Conservation (phyloP, 139 green algal species). For the Tetraselmis chui region DNA sequence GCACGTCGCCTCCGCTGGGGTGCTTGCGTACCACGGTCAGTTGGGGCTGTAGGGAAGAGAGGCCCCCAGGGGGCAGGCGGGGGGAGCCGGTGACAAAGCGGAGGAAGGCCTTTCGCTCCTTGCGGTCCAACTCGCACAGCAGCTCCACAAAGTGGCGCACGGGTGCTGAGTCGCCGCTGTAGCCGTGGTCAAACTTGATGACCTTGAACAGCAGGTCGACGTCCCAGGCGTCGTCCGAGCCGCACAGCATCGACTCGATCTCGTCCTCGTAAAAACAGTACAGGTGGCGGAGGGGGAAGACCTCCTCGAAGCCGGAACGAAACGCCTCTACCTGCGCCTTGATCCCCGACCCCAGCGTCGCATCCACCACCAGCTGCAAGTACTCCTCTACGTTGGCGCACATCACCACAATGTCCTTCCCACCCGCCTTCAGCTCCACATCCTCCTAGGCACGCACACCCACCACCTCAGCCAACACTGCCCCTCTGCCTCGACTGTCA, state of each 20-base stretch:
- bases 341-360: slow-evolving; percentile 72
- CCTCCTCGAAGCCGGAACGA: slow-evolving; percentile 75
- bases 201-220: slow-evolving; percentile 60
- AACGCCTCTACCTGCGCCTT: slow-evolving; percentile 69
- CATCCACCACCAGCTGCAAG: slow-evolving; percentile 79
- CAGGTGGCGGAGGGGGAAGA: slow-evolving; percentile 59
- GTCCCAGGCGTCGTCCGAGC: slow-evolving; percentile 76
- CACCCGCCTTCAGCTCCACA: slow-evolving; percentile 50
- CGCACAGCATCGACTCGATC: slow-evolving; percentile 90
- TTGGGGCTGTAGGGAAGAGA: slow-evolving; percentile 79
- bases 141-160: slow-evolving; percentile 75
- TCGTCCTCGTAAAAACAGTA: slow-evolving; percentile 73
- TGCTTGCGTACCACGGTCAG: slow-evolving; percentile 97
- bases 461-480: too few relatives aligned
- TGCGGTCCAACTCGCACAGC: slow-evolving; percentile 70
- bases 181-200: slow-evolving; percentile 97
- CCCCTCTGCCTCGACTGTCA: too few relatives aligned
- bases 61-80: slow-evolving; percentile 82
- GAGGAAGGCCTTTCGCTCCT: slow-evolving; percentile 88
- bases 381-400: slow-evolving; percentile 69
- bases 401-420: slow-evolving; percentile 53
- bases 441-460: background rate
- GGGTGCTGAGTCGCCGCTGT: slow-evolving; percentile 39
- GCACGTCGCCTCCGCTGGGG: slow-evolving; percentile 19
- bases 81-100: slow-evolving; percentile 94